Conservation (phyloP, 2,329 filamentous ascomycete genomes). For the Akanthomyces dipterigenus region DNA sequence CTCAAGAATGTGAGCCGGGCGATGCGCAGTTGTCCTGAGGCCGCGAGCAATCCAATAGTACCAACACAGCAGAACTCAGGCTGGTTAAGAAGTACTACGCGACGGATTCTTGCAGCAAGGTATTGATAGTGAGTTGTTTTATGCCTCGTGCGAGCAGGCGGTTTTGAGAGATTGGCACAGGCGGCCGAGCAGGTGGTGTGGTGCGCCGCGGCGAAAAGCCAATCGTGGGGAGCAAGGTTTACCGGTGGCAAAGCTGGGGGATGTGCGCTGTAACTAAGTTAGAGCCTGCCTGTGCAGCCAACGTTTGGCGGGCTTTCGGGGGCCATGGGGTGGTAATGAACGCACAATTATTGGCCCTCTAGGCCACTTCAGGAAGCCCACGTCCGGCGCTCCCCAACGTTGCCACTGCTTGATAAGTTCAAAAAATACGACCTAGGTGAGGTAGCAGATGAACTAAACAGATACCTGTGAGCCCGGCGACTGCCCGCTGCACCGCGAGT, state of each 20-base stretch:
- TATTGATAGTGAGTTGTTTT: not conserved
- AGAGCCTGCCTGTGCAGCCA: not conserved
- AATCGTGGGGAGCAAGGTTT: conserved; percentile 5
- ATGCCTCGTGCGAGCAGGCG: not conserved
- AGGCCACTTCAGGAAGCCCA: not conserved
- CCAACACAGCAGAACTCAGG: not conserved
- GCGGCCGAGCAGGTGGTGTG: not conserved
- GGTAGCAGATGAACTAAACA: no score
- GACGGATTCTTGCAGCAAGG: not conserved
- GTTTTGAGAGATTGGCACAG: not conserved
- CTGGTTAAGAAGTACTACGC: not conserved
- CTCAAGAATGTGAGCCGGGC: not conserved
- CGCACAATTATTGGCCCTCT: not conserved
- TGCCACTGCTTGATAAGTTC: not conserved
- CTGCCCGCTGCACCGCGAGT: no score
- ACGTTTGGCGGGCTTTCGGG: not conserved
- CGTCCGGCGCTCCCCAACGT: not conserved
- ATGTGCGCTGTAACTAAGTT: conserved; percentile 2
- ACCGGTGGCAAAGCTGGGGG: conserved; percentile 10
- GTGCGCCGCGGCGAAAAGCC: not conserved
- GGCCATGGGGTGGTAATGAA: not conserved
- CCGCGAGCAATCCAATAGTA: not conserved
- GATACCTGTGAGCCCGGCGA: no score
- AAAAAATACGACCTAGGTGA: no score
- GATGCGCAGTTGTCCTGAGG: not conserved